These are phyloP conservation scores for Epichloe brachyelytri DNA, from an alignment of 2,329 filamentous ascomycete species.

Conservation along the genomic window DNA sequence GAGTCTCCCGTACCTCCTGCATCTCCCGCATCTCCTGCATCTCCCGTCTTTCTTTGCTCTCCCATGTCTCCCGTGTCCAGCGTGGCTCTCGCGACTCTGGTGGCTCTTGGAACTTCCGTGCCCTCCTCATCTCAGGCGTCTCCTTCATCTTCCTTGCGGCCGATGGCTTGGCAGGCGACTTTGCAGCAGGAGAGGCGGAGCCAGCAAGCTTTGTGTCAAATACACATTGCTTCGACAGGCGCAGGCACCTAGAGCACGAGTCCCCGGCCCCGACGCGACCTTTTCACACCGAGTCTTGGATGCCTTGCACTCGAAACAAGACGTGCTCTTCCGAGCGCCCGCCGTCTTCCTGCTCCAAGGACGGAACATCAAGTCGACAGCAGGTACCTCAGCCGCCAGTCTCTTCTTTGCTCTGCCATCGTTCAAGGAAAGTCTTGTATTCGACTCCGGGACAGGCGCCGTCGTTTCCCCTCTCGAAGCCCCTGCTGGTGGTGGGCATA, in stretches of 20 bases:
- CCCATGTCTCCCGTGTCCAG: too few relatives aligned
- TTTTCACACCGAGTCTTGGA: conserved; percentile 5
- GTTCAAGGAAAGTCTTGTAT: neutral
- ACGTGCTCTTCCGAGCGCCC: neutral
- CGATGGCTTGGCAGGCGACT: neutral
- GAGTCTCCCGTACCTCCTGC: neutral
- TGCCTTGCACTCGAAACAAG: conserved; percentile 2
- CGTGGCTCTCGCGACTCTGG: neutral
- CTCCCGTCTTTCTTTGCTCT: neutral
- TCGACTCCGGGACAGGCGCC: neutral
- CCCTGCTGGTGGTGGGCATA: neutral
- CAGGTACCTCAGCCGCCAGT: neutral
- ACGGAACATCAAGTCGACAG: neutral
- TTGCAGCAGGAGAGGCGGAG: neutral
- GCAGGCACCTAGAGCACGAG: neutral
- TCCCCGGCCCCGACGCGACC: neutral
- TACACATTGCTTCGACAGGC: conserved; percentile 3
- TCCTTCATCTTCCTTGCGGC: neutral
- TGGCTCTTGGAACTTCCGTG: neutral
- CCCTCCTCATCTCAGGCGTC: neutral
- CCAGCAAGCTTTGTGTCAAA: conserved; percentile 1
- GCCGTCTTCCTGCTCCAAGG: conserved; percentile 2
- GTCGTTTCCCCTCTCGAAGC: neutral
- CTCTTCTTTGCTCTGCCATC: conserved; percentile 1
- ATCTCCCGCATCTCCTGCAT: neutral